Evolutionary conservation across 2,329 filamentous ascomycete genomes (phyloP), one percentile per base, ranked within the genome.

Genomic region (Leptographium radiaticola): DNA sequence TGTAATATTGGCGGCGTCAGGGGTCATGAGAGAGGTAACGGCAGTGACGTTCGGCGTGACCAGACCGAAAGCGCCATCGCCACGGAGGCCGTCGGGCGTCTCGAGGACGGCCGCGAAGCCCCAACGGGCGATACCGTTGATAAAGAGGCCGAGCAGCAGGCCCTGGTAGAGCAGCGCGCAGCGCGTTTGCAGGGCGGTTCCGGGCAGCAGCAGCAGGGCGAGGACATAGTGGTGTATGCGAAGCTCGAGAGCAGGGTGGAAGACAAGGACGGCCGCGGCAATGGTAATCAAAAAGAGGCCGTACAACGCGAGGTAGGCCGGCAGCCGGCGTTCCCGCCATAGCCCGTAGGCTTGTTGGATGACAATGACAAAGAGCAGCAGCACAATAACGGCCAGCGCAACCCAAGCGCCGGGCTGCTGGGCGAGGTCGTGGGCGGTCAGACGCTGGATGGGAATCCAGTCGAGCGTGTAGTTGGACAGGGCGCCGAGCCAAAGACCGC

Each of bases 221-320:
- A 97, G 75, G 59, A 97, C 87, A 65, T 97, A 98, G 67, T 98
- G 93, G 65, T 98, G 93, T 54, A 98, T 89, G 38, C 93, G 83
- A 49, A 98, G 75, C 57, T 83, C 86, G 51, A 95, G 80, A 9
- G 81, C 80, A 0, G 91, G 91, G 2, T 36, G 34, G 9, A 36
- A 13, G 8, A 95, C 70, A 1, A 78, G 71, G 12, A 95, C 73
- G 38, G 86, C 77, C 49, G 89, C 70, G 34, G 93, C 64, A 38
- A 97, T 79, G n/a, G 73, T 75, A 2, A 72, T 65, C 2, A 81
- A 70, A 58, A 95, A 79, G 5, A 87, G 71, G 30, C 74, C 77
- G 66, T 96, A 96, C 20, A 95, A 75, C 61, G 80, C 81, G 8
- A 96, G 77, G 63, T 90, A 91, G 43, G 77, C 79, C 33, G 86